Conservation (phyloP, 2,329 filamentous ascomycete species). For the Talaromyces islandicus region DNA sequence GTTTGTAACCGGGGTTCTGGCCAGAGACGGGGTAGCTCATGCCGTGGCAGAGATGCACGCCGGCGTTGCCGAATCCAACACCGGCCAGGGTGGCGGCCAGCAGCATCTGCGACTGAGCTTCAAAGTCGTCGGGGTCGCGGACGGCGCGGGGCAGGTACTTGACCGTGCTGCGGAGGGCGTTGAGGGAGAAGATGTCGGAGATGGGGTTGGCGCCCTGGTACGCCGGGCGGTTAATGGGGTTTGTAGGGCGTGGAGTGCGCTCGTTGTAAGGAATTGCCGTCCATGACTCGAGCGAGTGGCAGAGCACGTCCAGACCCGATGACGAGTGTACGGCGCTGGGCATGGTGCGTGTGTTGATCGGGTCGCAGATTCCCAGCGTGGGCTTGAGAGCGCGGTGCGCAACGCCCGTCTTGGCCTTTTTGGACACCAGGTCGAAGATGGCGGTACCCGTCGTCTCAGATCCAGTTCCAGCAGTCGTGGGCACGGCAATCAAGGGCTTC, state of each 20-base stretch:
- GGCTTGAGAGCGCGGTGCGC: constrained; percentile 94
- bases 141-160: constrained; percentile 90
- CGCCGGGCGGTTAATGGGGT: constrained; percentile 84
- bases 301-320: constrained; percentile 90
- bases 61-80: constrained; percentile 95
- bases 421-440: constrained; percentile 90
- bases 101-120: constrained; percentile 94
- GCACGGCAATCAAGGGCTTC: constrained; percentile 72
- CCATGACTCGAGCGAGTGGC: constrained; percentile 93
- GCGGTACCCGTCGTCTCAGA: constrained; percentile 96
- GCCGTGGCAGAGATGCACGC: constrained; percentile 82
- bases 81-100: constrained; percentile 89
- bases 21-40: constrained; percentile 98
- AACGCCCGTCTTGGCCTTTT: constrained; percentile 90
- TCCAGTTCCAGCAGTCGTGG: constrained; percentile 79
- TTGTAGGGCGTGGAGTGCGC: constrained; percentile 73
- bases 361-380: constrained; percentile 78
- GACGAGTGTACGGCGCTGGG: constrained; percentile 86
- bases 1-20: constrained; percentile 86
- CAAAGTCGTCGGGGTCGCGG: constrained; percentile 78
- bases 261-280: constrained; percentile 93
- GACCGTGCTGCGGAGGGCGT: constrained; percentile 74
- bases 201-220: constrained; percentile 98
- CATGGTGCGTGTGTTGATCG: constrained; percentile 94
- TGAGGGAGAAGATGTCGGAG: constrained; percentile 90